These are phyloP conservation scores for Quillaja saponaria DNA, from an alignment of 306 rosid genomes.

Conservation along the genomic window DNA sequence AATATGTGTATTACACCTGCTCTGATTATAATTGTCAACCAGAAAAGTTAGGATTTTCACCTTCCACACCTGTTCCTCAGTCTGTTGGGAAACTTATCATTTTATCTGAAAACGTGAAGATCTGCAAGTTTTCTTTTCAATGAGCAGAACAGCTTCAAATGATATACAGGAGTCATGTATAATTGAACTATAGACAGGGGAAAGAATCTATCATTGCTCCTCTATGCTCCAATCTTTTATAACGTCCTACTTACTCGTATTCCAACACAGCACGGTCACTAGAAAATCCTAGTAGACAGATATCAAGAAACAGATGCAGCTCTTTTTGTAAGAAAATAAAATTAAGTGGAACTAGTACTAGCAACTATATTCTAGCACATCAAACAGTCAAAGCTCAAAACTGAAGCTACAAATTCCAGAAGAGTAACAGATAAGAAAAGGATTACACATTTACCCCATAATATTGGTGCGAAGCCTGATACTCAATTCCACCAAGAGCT, in stretches of 20 bases:
- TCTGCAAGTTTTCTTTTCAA: conserved; percentile 1
- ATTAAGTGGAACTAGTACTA: no score
- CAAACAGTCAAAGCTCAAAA: conserved; percentile 20
- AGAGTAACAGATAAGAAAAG: neutral
- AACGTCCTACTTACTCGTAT: neutral
- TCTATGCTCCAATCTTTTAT: no score
- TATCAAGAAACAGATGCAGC: neutral
- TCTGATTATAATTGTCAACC: no score
- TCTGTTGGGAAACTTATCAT: no score
- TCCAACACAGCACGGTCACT: neutral
- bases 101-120: no score
- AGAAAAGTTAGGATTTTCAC: no score
- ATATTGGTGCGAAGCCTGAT: conserved; percentile 77
- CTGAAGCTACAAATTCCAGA: neutral
- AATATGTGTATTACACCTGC: no score
- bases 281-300: no score
- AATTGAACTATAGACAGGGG: conserved; percentile 5
- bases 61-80: no score
- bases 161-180: neutral
- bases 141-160: conserved; percentile 9
- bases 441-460: conserved; percentile 48
- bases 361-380: neutral
- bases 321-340: conserved; percentile 15
- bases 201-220: neutral
- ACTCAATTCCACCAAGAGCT: conserved; percentile 84